These are phyloP conservation scores for Pseudopyricularia javanii DNA, from an alignment of 2,329 filamentous ascomycete species.

Conservation along the genomic window DNA sequence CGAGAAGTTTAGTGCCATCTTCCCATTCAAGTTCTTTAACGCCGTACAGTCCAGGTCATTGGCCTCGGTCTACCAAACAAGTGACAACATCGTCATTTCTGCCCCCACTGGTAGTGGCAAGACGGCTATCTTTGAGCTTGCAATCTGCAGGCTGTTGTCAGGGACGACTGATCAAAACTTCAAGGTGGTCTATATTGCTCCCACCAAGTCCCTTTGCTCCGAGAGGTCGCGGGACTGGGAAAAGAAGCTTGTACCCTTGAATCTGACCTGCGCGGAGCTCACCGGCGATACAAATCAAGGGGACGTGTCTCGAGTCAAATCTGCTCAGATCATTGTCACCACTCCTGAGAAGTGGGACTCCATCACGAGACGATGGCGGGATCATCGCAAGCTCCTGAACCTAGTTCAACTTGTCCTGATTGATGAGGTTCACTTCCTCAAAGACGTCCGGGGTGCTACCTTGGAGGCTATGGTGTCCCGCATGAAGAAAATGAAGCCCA, in stretches of 20 bases:
- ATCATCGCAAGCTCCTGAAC: constrained; percentile 62
- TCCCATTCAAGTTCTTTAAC: constrained; percentile 67
- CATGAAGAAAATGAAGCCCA: constrained; percentile 69
- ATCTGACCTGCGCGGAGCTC: constrained; percentile 60
- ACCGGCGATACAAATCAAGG: constrained; percentile 66
- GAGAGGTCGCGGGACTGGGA: constrained; percentile 70
- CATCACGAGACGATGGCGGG: constrained; percentile 76
- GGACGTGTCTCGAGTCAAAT: constrained; percentile 57
- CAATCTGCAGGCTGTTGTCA: constrained; percentile 60
- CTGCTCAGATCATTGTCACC: constrained; percentile 71
- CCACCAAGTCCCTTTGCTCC: constrained; percentile 70
- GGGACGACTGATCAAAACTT: constrained; percentile 44
- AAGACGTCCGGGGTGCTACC: constrained; percentile 65
- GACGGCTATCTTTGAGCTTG: constrained; percentile 69
- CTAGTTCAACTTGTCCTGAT: constrained; percentile 72
- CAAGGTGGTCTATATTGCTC: constrained; percentile 78
- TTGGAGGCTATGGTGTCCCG: constrained; percentile 75
- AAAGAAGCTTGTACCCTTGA: constrained; percentile 56
- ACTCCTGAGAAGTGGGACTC: constrained; percentile 91
- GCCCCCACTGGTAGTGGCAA: constrained; percentile 81
- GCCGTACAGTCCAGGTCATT: constrained; percentile 76
- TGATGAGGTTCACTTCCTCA: constrained; percentile 79
- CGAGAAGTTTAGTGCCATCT: constrained; percentile 56
- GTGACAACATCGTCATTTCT: constrained; percentile 68
- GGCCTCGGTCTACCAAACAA: constrained; percentile 46